Conservation (phyloP, 2,329 filamentous ascomycete species). For the Fulvia fulva region DNA sequence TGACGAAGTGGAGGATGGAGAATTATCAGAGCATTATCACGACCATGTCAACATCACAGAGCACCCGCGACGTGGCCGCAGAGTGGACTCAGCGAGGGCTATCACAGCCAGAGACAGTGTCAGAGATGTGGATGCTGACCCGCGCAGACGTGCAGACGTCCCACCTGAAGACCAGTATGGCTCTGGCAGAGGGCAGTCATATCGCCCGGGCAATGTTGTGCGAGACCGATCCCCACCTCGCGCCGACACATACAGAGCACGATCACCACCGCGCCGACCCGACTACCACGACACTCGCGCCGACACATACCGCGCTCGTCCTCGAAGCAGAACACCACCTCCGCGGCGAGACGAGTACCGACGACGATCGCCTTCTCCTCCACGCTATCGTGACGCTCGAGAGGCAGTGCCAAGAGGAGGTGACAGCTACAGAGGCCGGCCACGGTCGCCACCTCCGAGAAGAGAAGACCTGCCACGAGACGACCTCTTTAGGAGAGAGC, state of each 20-base stretch:
- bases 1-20: not conserved
- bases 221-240: conserved; percentile 31
- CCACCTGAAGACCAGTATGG: conserved; percentile 34
- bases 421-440: conserved; percentile 33
- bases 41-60: not conserved
- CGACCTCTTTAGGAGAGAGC: conserved; percentile 35
- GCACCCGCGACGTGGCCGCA: not conserved
- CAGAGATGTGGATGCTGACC: conserved; percentile 6
- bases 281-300: conserved; percentile 24
- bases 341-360: conserved; percentile 31
- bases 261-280: conserved; percentile 48
- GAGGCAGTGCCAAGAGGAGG: conserved; percentile 27
- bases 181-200: conserved; percentile 35
- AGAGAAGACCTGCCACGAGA: conserved; percentile 35
- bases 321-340: conserved; percentile 26
- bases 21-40: not conserved
- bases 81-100: not conserved
- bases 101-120: not conserved
- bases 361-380: conserved; percentile 31
- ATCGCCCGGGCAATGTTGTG: conserved; percentile 32
- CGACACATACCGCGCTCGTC: conserved; percentile 33
- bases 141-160: conserved; percentile 23
- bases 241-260: conserved; percentile 39
- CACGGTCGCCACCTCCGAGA: conserved; percentile 31
- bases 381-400: conserved; percentile 26